Base-by-base conservation (phyloP, 768 basidiomycete species). In the Rubroboletus satanas region DNA sequence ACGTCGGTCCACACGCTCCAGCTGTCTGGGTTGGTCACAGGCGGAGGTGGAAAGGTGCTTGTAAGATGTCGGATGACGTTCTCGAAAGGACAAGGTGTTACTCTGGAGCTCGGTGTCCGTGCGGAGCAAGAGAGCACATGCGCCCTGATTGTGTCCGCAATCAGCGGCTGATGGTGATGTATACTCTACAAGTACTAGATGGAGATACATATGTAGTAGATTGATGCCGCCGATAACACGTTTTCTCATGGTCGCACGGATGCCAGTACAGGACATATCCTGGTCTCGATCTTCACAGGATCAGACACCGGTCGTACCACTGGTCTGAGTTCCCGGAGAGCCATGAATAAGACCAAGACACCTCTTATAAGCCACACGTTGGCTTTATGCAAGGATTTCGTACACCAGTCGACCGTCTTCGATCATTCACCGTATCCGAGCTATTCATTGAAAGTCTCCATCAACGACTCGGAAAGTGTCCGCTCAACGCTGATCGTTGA, bases 61-160 rank as follows among this genome's bases (percentile, higher is more conserved):
- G 94, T 85, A 23, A 84, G 94, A 58, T 91, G 90, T 75, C 82
- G 96, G 57, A 99, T 98, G 97, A 98, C 96, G 11, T 98, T 83
- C 73, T 86, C 89, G 42, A 77, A 85, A 57, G 93, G 91, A 15
- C 79, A 87, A 61, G 97, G 97, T 9, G 97, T 99, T 17, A 95
- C 93, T 32, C 75, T 99, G 54, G 95, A 98, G 74, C 74, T 99
- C 41, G 79, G 81, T 29, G 95, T 96, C 21, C 85, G 96, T 47
- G 94, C 94, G 49, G 97, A 99, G 71, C 87, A 88, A 73, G 84
- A 90, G 68, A 84, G 83, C 60, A 91, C 85, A 7, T 93, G 91
- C 65, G 80, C 85, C 60, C 81, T 99, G 46, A 92, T 98, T 21
- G 81, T 99, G 55, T 81, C 89, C 35, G 96, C 97, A 44, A 93